phyloP scores from a whole-genome alignment of 768 basidiomycete species.

The Mycena vitilis region DNA sequence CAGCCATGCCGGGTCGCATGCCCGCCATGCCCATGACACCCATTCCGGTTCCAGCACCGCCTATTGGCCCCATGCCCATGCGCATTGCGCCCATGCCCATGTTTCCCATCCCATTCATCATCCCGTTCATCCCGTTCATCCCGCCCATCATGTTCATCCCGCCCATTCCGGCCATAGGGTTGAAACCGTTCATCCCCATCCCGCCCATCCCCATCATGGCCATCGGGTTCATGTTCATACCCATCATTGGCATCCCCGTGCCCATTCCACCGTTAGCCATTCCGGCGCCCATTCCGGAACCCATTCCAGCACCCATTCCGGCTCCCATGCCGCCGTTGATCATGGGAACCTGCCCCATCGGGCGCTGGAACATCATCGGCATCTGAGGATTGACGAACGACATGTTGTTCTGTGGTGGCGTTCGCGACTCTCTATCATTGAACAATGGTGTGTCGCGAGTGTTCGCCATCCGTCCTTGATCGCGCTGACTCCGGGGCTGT shows the following conservation, averaged over 20 bases:
- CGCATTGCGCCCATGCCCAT: conserved; percentile 53
- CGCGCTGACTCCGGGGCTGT: conserved; percentile 75
- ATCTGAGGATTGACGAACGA: conserved; percentile 54
- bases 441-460: conserved; percentile 42
- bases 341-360: conserved; percentile 49
- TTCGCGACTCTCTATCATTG: conserved; percentile 50
- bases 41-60: conserved; percentile 34
- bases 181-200: conserved; percentile 27
- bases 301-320: conserved; percentile 46
- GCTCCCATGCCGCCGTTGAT: conserved; percentile 25
- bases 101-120: conserved; percentile 48
- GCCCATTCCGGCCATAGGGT: conserved; percentile 29
- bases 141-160: conserved; percentile 33
- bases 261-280: conserved; percentile 51
- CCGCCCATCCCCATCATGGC: conserved; percentile 49
- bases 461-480: conserved; percentile 57
- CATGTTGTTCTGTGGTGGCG: conserved; percentile 46
- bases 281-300: conserved; percentile 46
- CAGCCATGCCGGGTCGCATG: conserved; percentile 38
- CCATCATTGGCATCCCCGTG: conserved; percentile 40
- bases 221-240: conserved; percentile 33
- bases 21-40: conserved; percentile 40
- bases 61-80: conserved; percentile 50
- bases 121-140: conserved; percentile 64
- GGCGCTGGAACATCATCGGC: conserved; percentile 70